A percentile compares a stretch with the other conserved stretches of the same genome.
Conservation (phyloP, 768 basidiomycete genomes). For the Termitomyces titanicus region DNA sequence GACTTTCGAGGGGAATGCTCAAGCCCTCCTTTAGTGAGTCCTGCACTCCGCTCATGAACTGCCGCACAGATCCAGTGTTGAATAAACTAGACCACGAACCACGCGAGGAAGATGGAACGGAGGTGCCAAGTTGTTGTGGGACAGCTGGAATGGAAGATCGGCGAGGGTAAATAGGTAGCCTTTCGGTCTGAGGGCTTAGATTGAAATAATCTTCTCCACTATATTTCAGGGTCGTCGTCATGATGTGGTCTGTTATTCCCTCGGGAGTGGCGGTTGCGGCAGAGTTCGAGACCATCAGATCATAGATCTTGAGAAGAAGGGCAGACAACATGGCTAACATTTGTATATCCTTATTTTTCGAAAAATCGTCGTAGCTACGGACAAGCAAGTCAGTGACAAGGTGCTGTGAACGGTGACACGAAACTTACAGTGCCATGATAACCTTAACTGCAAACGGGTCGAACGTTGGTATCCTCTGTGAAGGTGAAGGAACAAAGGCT, state of each 20-base stretch:
- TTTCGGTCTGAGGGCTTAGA: constrained; percentile 28
- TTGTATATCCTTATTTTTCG: constrained; percentile 63
- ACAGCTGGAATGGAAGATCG: constrained; percentile 38
- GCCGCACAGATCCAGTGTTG: constrained; percentile 60
- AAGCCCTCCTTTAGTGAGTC: constrained; percentile 46
- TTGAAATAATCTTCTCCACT: constrained; percentile 60
- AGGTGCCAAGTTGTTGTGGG: constrained; percentile 28
- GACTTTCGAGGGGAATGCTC: constrained; percentile 40
- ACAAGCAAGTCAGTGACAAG: neutral
- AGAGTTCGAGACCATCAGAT: constrained; percentile 18
- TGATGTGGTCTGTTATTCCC: neutral
- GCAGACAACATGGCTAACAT: constrained; percentile 77
- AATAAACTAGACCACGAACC: constrained; percentile 83
- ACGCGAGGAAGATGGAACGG: constrained; percentile 55
- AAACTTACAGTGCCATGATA: constrained; percentile 45
- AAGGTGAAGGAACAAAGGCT: constrained; percentile 38
- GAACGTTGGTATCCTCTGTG: constrained; percentile 17
- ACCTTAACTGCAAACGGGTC: constrained; percentile 34
- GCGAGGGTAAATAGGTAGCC: constrained; percentile 50
- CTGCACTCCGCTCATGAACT: constrained; percentile 63
- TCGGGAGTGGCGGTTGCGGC: constrained; percentile 6
- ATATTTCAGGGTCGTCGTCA: constrained; percentile 4
- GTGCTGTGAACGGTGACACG: constrained; percentile 1
- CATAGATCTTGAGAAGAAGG: constrained; percentile 55
- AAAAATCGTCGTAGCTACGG: constrained; percentile 36